phyloP scores from a whole-genome alignment of 1,284 basidiomycete genomes.

The Wallemia ichthyophaga region DNA sequence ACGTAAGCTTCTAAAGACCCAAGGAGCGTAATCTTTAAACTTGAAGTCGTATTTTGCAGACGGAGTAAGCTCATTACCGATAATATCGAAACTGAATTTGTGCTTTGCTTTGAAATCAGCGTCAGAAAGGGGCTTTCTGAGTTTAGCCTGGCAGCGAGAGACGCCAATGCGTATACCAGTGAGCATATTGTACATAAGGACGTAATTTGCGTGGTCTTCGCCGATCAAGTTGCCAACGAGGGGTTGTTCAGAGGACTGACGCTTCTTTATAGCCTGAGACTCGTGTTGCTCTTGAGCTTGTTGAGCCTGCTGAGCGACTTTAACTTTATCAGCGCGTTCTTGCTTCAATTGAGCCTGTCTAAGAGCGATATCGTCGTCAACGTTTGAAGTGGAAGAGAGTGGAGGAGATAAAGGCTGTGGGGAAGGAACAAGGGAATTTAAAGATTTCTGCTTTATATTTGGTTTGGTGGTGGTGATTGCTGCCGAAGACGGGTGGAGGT shows the following conservation, averaged over 20 bases:
- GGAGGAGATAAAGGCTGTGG: neutral
- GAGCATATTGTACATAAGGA: constrained; percentile 99
- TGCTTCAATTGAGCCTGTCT: neutral
- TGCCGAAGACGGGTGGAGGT: neutral
- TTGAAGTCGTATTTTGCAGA: constrained; percentile 93
- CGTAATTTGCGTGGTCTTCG: constrained; percentile 91
- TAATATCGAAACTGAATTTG: constrained; percentile 90
- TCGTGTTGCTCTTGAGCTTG: neutral
- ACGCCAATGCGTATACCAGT: constrained; percentile 90
- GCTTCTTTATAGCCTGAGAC: neutral
- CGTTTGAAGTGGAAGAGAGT: neutral
- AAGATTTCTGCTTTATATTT: neutral
- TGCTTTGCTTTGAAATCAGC: constrained; percentile 71
- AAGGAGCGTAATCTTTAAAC: constrained; percentile 97
- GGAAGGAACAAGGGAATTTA: neutral
- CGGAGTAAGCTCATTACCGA: constrained; percentile 88
- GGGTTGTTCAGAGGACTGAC: neutral
- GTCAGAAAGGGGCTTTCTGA: constrained; percentile 47
- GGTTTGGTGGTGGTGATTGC: neutral
- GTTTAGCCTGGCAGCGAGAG: constrained; percentile 84
- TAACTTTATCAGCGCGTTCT: neutral
- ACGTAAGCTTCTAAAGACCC: constrained; percentile 81
- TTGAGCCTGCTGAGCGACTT: neutral
- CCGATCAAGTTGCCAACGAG: constrained; percentile 88
- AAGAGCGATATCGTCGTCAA: neutral